Conservation (phyloP, 2,329 filamentous ascomycete genomes). For the Hymenoscyphus albidus region DNA sequence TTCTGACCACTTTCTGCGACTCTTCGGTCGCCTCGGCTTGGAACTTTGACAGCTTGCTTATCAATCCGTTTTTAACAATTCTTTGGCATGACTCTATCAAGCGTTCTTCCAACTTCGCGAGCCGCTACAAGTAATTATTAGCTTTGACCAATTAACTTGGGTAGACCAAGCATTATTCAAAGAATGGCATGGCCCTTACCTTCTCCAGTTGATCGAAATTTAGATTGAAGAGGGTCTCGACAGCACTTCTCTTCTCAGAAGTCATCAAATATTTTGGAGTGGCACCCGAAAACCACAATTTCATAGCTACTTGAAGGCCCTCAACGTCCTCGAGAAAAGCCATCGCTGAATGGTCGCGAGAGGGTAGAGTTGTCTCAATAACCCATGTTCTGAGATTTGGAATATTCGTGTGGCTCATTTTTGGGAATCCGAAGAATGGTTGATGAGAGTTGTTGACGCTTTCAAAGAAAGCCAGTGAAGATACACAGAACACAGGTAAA, state of each 20-base stretch:
- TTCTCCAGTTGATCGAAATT: background rate
- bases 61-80: no score
- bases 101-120: no score
- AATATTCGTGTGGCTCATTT: conserved; percentile 7
- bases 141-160: no score
- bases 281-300: background rate
- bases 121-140: no score
- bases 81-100: no score
- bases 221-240: background rate
- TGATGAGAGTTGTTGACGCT: conserved; percentile 2
- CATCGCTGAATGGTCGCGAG: conserved; percentile 11
- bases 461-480: conserved; percentile 12
- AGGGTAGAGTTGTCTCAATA: conserved; percentile 14
- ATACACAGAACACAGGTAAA: conserved; percentile 19
- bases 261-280: background rate
- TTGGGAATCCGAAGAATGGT: background rate
- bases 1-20: no score
- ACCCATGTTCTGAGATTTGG: conserved; percentile 18
- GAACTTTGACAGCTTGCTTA: no score
- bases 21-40: no score
- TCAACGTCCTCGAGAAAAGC: conserved; percentile 19
- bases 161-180: no score
- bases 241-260: background rate
- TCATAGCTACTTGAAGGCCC: conserved; percentile 2
- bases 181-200: background rate